Percentiles rank a stretch among this genome's conserved stretches.
These are phyloP conservation scores for Teratosphaeriaceae sp. DNA, from an alignment of 2,329 filamentous ascomycete genomes.

Conservation along the genomic window DNA sequence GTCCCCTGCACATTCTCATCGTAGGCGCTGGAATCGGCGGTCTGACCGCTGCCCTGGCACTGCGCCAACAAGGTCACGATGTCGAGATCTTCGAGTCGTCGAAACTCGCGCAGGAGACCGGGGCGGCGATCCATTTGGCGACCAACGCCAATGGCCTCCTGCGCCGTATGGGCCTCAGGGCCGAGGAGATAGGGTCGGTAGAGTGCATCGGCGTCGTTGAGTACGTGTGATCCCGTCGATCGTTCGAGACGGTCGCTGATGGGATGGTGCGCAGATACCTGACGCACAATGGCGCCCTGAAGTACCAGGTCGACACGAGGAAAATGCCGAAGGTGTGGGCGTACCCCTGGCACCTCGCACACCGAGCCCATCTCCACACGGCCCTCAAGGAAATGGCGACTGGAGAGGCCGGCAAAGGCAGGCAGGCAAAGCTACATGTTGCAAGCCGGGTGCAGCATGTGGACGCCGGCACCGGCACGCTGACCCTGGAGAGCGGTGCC, in stretches of 20 bases:
- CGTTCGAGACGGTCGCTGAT: no score
- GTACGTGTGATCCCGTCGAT: no score
- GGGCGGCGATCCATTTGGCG: constrained; percentile 24
- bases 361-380: constrained; percentile 26
- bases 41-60: constrained; percentile 21
- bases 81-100: constrained; percentile 23
- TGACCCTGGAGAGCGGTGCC: constrained; percentile 23
- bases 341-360: constrained; percentile 26
- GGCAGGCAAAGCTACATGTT: constrained; percentile 19
- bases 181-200: constrained; percentile 13
- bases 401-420: constrained; percentile 17
- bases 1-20: constrained; percentile 17
- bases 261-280: no score
- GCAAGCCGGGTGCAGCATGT: constrained; percentile 18
- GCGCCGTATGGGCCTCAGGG: constrained; percentile 11
- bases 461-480: constrained; percentile 17
- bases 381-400: constrained; percentile 20
- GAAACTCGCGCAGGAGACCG: constrained; percentile 22
- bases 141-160: constrained; percentile 18
- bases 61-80: constrained; percentile 22
- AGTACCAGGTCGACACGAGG: constrained; percentile 8
- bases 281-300: constrained; percentile 11
- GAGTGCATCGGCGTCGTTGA: constrained; percentile 15
- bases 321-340: constrained; percentile 17
- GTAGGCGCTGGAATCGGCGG: constrained; percentile 27